Percentiles rank a stretch among this genome's conserved stretches.
Evolutionary conservation across 495 filamentous ascomycete genomes (phyloP).

Genomic region (Niebla homalea): DNA sequence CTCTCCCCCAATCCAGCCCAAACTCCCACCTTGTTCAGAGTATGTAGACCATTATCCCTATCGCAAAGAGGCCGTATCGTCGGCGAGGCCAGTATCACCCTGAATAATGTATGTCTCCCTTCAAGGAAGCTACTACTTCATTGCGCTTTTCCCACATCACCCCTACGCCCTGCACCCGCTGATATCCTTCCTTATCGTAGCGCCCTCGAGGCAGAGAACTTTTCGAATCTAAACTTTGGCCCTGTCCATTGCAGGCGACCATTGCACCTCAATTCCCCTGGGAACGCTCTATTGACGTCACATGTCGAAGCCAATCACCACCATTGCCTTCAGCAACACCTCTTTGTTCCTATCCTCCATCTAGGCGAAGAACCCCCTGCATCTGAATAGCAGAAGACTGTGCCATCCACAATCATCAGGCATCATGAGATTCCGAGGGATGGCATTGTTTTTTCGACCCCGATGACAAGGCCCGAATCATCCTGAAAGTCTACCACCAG

Average conservation of each 20-base stretch:
- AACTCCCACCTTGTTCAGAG: background rate
- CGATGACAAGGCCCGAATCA: constrained; percentile 2
- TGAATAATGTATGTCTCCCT: background rate
- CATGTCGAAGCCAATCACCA: too few relatives aligned
- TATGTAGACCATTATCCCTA: background rate
- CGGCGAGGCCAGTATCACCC: background rate
- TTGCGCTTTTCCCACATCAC: too few relatives aligned
- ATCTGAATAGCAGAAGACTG: background rate
- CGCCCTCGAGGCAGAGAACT: too few relatives aligned
- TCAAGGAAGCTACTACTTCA: background rate
- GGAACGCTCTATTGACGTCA: too few relatives aligned
- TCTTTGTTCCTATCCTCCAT: too few relatives aligned
- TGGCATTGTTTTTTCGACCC: constrained; percentile 6
- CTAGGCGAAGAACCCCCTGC: background rate
- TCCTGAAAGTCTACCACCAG: background rate
- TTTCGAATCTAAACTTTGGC: too few relatives aligned
- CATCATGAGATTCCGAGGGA: constrained; percentile 3
- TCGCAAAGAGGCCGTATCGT: background rate
- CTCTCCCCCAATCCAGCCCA: too few relatives aligned
- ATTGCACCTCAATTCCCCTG: too few relatives aligned
- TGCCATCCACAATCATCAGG: background rate
- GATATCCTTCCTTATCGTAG: too few relatives aligned
- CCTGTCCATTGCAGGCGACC: too few relatives aligned
- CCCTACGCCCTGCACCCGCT: too few relatives aligned
- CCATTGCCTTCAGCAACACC: too few relatives aligned